Base-by-base conservation (phyloP, 148 eudicot species). In the Vaccinium macrocarpon region DNA sequence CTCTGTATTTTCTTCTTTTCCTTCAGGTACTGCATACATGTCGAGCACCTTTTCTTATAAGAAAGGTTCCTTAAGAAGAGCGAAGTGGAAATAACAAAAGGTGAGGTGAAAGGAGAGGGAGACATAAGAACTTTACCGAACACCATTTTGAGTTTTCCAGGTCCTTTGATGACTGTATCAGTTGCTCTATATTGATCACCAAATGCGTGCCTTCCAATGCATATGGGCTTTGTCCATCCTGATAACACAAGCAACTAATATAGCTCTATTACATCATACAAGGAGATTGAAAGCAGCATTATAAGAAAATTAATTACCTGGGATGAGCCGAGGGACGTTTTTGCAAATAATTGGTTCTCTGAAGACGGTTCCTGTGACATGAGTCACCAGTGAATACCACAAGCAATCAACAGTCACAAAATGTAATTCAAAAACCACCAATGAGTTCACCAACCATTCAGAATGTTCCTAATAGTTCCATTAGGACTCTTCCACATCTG, bases 401-500 rank as follows among this genome's bases (percentile, higher is more conserved):
- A 85, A 56, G 23, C 57, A 80, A 70, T 52, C 10, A 82, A 19
- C 23, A 74, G 13, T 32, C 32, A 56, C 15, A 64, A 49, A 42
- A 10, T 10, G 12, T 66, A 12, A 35, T 4, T 72, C 14, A 35
- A 12, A 51, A 76, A 35, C 48, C 38, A 29, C 29, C 25, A 46
- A 9, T 53, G 75, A 66, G 81, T 77, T 55, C 79, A 90, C 90
- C 74, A 35, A 92, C 96, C 96, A 89, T 93, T 93, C 82, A 93
- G 85, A 84, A 93, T 93, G 89, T 93, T 93, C 80, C 96, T 91
- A 50, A 93, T 92, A 48, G 96, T 93, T 81, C 96, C 96, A 82
- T 93, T 93, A 64, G 96, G 96, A 88, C 96, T 93, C 88, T 85
- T 93, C 96, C 96, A 93, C 96, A 93, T 93, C 6, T 85, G 88